Base-by-base conservation (phyloP, 1,284 basidiomycete species). In the Ganoderma leucocontextum region DNA sequence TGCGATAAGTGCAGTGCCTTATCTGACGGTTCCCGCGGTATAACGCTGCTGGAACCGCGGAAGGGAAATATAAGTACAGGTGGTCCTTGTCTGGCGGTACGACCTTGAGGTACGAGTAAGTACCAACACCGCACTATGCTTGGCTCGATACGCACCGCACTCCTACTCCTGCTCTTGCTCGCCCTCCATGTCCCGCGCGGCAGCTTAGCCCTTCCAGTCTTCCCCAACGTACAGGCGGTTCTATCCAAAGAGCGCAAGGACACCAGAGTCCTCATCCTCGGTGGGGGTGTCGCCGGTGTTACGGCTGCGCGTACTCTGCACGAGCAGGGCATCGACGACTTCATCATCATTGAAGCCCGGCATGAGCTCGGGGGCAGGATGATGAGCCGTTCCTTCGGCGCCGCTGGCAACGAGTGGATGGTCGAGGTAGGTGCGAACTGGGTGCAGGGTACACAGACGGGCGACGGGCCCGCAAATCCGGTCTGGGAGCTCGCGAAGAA, bases 391-490 rank as follows among this genome's bases (percentile, higher is more conserved):
- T 64, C 75, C 0, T 85, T 91, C 66, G 87, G 83, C 38, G 77
- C 70, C 2, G 62, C 78, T 5, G 80, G 77, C 4, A 78, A 76
- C 59, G 71, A 82, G 25, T 80, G 81, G 64, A 83, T 82, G 0
- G 78, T 92, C 38, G 91, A 93, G 76, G 77, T 86, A 10, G 91
- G 91, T 25, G 86, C 90, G 17, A 91, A 91, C 74, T 93, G 91
- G 91, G 83, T 93, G 44, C 90, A 92, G 73, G 91, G 91, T 9
- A 89, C 88, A 3, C 86, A 87, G 65, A 77, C 80, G 6, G 84
- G 80, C 5, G 75, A 81, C 63, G 88, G 88, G 10, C 81, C 83
- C 39, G 80, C 81, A 10, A 92, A 92, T 75, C 90, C 90, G 3
- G 87, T 91, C 13, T 86, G 85, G 75, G 79, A 79, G n/a, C 80